Percentiles rank a stretch among this genome's conserved stretches.
phyloP scores from a whole-genome alignment of 768 basidiomycete species.

The Suillus decipiens region DNA sequence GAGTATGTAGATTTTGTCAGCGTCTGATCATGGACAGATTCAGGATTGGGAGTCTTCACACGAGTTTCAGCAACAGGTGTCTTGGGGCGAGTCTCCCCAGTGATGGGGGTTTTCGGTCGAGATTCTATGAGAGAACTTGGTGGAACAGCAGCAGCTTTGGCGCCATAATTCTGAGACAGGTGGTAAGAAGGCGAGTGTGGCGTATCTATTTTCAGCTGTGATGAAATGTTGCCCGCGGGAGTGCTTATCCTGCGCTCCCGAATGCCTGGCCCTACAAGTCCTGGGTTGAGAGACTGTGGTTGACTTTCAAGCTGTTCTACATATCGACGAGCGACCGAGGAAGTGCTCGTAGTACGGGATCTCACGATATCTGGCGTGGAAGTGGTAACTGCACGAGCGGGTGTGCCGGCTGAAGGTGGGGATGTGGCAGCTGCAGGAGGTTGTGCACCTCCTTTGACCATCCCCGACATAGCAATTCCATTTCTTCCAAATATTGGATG shows the following conservation, averaged over 20 bases:
- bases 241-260: slow-evolving; percentile 57
- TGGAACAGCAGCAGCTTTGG: slow-evolving; percentile 6
- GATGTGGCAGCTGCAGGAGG: slow-evolving; percentile 12
- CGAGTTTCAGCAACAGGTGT: slow-evolving; percentile 21
- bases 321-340: slow-evolving; percentile 34
- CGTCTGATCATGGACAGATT: slow-evolving; percentile 19
- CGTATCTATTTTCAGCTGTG: slow-evolving; percentile 20
- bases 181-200: slow-evolving; percentile 19
- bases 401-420: slow-evolving; percentile 9
- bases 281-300: slow-evolving; percentile 35
- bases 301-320: slow-evolving; percentile 42
- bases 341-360: slow-evolving; percentile 37
- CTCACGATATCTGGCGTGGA: slow-evolving; percentile 20
- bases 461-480: slow-evolving; percentile 76
- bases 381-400: slow-evolving; percentile 10
- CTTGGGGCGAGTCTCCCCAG: slow-evolving; percentile 21
- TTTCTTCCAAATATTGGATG: slow-evolving; percentile 79
- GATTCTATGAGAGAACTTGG: slow-evolving; percentile 17
- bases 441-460: slow-evolving; percentile 36
- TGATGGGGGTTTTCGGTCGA: slow-evolving; percentile 11
- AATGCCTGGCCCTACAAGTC: slow-evolving; percentile 23
- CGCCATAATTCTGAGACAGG: slow-evolving; percentile 23
- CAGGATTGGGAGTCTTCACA: slow-evolving; percentile 22
- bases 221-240: slow-evolving; percentile 29
- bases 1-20: slow-evolving; percentile 17